These are phyloP conservation scores for Eucalyptus sp. DNA, from an alignment of 345 rosid species.

Conservation along the genomic window DNA sequence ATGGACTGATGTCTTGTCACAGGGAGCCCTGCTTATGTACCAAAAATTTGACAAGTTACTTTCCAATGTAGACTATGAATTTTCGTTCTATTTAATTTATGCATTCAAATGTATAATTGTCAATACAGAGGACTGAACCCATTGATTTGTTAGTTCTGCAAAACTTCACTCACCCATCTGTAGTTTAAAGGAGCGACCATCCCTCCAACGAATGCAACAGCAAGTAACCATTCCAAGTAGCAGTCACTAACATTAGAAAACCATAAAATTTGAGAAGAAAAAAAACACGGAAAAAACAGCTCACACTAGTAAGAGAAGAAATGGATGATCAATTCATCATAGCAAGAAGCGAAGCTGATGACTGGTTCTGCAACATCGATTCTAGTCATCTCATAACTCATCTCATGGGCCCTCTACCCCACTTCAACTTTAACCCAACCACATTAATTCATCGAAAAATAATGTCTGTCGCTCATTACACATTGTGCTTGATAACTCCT, in stretches of 20 bases:
- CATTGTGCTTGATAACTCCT: background rate
- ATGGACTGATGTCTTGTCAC: background rate
- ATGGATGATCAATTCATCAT: background rate
- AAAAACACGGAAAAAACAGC: background rate
- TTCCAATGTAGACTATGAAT: background rate
- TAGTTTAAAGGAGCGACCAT: conserved; percentile 76
- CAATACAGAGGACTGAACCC: background rate
- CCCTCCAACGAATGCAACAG: conserved; percentile 71
- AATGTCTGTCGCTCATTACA: background rate
- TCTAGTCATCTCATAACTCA: background rate
- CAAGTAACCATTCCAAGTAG: conserved; percentile 74
- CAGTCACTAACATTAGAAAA: conserved; percentile 34
- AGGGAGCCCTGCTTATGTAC: background rate
- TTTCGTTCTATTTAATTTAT: background rate
- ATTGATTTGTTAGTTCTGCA: background rate
- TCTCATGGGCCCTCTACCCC: background rate
- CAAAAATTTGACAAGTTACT: background rate
- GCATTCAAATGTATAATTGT: background rate
- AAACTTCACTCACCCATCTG: conserved; percentile 58
- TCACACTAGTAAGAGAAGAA: background rate
- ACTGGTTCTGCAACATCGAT: background rate
- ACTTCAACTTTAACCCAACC: background rate
- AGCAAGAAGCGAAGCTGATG: background rate
- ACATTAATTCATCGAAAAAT: background rate
- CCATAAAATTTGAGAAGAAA: background rate